Conservation (phyloP, 2,329 filamentous ascomycete genomes). For the Aspergillus texensis region DNA sequence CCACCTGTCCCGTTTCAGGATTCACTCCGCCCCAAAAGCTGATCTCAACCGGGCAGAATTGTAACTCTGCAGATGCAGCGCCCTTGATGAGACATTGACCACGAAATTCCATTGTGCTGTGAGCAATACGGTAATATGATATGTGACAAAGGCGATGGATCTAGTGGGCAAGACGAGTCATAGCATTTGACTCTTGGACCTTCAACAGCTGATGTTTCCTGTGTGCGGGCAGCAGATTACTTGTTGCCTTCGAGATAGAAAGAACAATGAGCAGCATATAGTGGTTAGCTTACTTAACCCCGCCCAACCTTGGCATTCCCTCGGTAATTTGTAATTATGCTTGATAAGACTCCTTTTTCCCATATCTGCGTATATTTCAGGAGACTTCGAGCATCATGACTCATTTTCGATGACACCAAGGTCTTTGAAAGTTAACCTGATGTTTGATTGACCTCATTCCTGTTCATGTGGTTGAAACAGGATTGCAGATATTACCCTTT, state of each 20-base stretch:
- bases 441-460: background rate
- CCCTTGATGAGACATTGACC: constrained; percentile 15
- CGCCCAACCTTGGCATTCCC: background rate
- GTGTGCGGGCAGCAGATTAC: background rate
- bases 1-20: constrained; percentile 43
- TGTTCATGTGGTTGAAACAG: background rate
- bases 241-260: background rate
- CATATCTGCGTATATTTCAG: background rate
- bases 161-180: background rate
- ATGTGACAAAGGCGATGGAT: no score
- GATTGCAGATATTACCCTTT: background rate
- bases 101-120: background rate
- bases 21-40: constrained; percentile 54
- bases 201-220: background rate
- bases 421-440: background rate
- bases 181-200: background rate
- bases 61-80: constrained; percentile 30
- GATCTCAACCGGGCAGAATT: constrained; percentile 32
- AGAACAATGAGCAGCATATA: background rate
- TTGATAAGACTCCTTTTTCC: background rate
- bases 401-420: background rate
- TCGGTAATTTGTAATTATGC: background rate
- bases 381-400: background rate
- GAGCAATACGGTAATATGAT: background rate
- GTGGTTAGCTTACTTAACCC: background rate